Evolutionary conservation across 768 basidiomycete species (phyloP), one percentile per base, ranked within the genome.

Genomic region (Leccinum sublutescens): DNA sequence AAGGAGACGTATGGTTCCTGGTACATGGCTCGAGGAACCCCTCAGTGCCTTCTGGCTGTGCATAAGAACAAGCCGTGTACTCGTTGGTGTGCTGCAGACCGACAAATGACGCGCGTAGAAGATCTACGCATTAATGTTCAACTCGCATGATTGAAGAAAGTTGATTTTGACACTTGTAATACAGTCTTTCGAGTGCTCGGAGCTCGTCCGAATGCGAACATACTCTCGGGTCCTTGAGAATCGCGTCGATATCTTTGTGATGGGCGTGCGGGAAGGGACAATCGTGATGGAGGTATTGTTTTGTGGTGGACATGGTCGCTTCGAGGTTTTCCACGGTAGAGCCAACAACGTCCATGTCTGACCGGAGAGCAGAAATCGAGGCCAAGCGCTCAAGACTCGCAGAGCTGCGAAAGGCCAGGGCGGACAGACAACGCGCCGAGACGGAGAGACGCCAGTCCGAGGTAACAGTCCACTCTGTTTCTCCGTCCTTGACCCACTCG

Each of bases 311-410:
- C 43, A 19, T 43, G 43, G 19, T 19, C n/a, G 17, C 9, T 40
- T 40, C 43, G 43, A 45, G 43, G 19, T 59, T 65, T 66, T 63
- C 62, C 68, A 34, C 25, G n/a, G 29, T 27, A 7, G 52, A 10
- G 15, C 23, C 23, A 17, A 27, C n/a, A 51, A 33, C 34, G 9
- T 36, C 49, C 54, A 84, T 81, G 80, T 86, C 88, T 55, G 84
- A 87, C 66, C 82, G 93, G 52, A 77, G 91, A 69, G 86, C 87
- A 68, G 95, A 97, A 76, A 90, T 98, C 60, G 93, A 94, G 73
- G 91, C 88, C 25, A 98, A 98, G 76, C 79, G 88, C 62, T 85
- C 86, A 11, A 95, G 93, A 74, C 86, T 98, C 34, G 91, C 86
- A 52, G 92, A 93, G 62, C 80, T 97, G 38, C 81, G 91, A 56